phyloP scores from a whole-genome alignment of 352 stramenopile species.

The Globisporangium canariense region DNA sequence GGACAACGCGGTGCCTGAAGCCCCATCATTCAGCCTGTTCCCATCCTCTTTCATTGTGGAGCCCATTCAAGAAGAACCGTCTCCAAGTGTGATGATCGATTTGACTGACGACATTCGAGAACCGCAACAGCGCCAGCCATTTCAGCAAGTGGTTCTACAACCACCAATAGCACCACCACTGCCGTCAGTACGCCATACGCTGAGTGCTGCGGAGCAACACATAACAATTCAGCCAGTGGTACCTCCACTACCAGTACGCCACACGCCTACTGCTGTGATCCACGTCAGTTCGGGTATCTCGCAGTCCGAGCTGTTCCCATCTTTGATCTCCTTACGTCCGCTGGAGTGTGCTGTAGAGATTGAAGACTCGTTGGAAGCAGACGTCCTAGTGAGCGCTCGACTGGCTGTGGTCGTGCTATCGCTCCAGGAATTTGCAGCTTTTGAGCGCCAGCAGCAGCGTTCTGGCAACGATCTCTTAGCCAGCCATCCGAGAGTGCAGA shows the following conservation, averaged over 20 bases:
- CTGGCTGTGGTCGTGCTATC: slow-evolving; percentile 27
- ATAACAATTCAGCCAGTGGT: background rate
- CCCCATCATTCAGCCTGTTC: slow-evolving; percentile 26
- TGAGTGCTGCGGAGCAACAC: slow-evolving; percentile 9
- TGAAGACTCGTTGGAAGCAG: slow-evolving; percentile 42
- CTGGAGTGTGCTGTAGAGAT: slow-evolving; percentile 26
- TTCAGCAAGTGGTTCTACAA: background rate
- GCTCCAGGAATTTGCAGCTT: slow-evolving; percentile 19
- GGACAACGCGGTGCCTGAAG: slow-evolving; percentile 12
- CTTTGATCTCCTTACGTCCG: slow-evolving; percentile 20
- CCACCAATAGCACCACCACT: background rate
- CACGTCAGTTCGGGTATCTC: slow-evolving; percentile 33
- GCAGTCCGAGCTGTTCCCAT: slow-evolving; percentile 21
- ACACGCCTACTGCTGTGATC: slow-evolving; percentile 16
- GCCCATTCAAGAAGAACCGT: background rate
- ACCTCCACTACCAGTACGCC: background rate
- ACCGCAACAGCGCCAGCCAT: background rate
- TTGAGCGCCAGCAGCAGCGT: slow-evolving; percentile 22
- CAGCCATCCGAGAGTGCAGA: slow-evolving; percentile 27
- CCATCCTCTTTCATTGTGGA: background rate
- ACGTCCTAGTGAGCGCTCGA: slow-evolving; percentile 43
- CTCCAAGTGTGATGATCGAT: slow-evolving; percentile 2
- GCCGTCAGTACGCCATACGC: background rate
- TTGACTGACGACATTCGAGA: background rate
- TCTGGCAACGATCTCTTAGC: slow-evolving; percentile 23